Conservation (phyloP, 2,329 filamentous ascomycete genomes). For the Ceratocystis colombiana region DNA sequence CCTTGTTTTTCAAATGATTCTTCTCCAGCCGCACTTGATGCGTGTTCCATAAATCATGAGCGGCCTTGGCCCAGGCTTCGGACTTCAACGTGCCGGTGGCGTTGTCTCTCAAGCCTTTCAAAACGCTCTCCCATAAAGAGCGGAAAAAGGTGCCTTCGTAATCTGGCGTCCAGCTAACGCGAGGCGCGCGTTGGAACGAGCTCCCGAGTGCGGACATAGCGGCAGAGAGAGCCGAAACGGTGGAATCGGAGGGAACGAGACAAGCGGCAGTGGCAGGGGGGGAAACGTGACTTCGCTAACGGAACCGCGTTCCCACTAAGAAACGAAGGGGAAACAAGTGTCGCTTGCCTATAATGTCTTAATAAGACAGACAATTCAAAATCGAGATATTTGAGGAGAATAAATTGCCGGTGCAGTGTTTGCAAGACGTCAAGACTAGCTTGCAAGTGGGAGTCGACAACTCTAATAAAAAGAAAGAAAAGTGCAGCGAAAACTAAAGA, state of each 20-base stretch:
- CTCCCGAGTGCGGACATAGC: neutral
- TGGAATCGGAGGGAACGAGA: neutral
- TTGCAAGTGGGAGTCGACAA: neutral
- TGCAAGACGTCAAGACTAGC: neutral
- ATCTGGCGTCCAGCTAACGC: conserved; percentile 50
- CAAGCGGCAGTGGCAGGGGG: neutral
- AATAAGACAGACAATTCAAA: neutral
- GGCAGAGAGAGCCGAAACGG: neutral
- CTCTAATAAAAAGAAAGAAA: conserved; percentile 3
- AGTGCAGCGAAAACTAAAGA: neutral
- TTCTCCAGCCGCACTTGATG: conserved; percentile 50
- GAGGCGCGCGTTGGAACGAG: conserved; percentile 35
- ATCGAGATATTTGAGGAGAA: neutral
- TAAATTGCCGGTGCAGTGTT: neutral
- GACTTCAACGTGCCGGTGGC: conserved; percentile 47
- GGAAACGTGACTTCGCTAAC: conserved; percentile 5
- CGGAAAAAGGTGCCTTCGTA: conserved; percentile 53
- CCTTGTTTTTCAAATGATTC: conserved; percentile 53
- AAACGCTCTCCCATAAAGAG: conserved; percentile 49
- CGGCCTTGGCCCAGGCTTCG: conserved; percentile 51
- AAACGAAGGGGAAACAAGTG: neutral
- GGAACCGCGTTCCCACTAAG: conserved; percentile 3
- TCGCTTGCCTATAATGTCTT: too few relatives aligned
- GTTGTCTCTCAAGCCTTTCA: conserved; percentile 45
- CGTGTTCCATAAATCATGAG: conserved; percentile 43